These are phyloP conservation scores for Lepiota venenata DNA, from an alignment of 768 basidiomycete species.

Conservation along the genomic window DNA sequence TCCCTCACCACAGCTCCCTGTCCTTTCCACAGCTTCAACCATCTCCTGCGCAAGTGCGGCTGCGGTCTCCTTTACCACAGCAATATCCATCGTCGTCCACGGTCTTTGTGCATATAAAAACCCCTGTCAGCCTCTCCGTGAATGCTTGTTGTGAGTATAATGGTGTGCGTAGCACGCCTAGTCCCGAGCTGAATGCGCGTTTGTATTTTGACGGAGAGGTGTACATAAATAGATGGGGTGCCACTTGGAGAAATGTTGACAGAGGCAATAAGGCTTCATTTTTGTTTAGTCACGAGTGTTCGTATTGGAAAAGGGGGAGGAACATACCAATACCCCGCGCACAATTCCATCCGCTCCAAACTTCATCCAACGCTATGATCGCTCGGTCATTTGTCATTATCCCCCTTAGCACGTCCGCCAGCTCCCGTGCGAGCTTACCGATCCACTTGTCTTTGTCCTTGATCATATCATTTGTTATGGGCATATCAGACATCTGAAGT, in stretches of 20 bases:
- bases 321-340: constrained; percentile 81
- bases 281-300: too few relatives aligned
- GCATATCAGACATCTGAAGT: too few relatives aligned
- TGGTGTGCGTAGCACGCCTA: too few relatives aligned
- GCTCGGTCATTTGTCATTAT: constrained; percentile 73
- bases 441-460: too few relatives aligned
- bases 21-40: too few relatives aligned
- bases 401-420: constrained; percentile 68
- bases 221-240: too few relatives aligned
- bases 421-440: constrained; percentile 79
- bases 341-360: constrained; percentile 76
- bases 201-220: constrained; percentile 65
- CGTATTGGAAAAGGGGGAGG: too few relatives aligned
- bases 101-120: constrained; percentile 47
- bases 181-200: constrained; percentile 64
- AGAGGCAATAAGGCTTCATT: too few relatives aligned
- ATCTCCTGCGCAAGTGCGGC: too few relatives aligned
- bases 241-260: constrained; percentile 74
- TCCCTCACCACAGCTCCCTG: too few relatives aligned
- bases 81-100: constrained; percentile 59
- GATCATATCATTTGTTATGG: too few relatives aligned
- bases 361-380: constrained; percentile 85
- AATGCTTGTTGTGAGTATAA: constrained; percentile 71
- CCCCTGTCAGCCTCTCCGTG: constrained; percentile 55
- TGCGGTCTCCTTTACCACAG: too few relatives aligned